Conservation (phyloP, 306 rosid genomes). For the Corylus avellana region DNA sequence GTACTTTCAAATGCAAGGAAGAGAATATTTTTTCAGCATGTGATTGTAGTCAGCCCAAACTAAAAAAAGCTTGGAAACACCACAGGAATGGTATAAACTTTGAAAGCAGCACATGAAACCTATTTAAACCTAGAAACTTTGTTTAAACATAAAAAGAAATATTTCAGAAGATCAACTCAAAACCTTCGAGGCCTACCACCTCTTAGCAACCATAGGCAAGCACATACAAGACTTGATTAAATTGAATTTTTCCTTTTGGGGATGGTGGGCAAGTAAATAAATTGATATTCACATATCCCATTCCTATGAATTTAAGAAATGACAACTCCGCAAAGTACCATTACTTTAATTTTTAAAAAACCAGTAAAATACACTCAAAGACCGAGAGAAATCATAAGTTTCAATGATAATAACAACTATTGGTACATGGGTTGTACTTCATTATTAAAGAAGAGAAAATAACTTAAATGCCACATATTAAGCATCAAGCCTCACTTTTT, state of each 20-base stretch:
- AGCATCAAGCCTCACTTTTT: background rate
- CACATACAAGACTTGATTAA: background rate
- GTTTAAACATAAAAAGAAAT: background rate
- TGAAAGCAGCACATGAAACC: background rate
- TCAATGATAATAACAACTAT: background rate
- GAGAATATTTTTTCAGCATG: background rate
- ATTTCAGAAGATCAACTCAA: background rate
- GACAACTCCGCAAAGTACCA: background rate
- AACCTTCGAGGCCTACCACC: background rate
- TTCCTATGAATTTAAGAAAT: background rate
- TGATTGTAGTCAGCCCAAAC: background rate
- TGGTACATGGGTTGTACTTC: background rate
- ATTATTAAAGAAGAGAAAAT: background rate
- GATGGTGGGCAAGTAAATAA: background rate
- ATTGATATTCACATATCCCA: background rate
- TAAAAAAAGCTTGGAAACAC: background rate
- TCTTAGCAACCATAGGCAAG: background rate
- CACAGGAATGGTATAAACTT: background rate
- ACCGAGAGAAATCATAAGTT: too few relatives aligned
- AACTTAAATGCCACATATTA: background rate
- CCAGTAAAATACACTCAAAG: background rate
- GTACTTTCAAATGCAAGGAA: constrained; percentile 1
- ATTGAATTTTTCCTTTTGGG: too few relatives aligned
- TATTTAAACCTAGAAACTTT: background rate
- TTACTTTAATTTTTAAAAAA: background rate